Evolutionary conservation across 2,329 filamentous ascomycete genomes (phyloP), one percentile per base, ranked within the genome.

Genomic region (Alternaria burnsii): DNA sequence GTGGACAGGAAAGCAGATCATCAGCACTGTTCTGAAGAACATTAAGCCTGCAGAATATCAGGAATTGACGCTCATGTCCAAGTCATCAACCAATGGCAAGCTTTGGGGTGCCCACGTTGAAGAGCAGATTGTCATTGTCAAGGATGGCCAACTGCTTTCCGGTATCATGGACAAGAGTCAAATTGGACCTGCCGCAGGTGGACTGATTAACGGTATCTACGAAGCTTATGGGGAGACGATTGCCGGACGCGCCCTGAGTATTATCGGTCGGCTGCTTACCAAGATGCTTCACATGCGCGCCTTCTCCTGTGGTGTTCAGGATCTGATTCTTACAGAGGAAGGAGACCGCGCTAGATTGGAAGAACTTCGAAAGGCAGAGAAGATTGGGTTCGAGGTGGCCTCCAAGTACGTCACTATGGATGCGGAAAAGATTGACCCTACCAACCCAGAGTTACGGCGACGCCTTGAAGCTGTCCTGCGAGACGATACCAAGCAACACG

Each of bases 161-260:
- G 95, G 95, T 70, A 96, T 99, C 70, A 85, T 99, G 28, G 96
- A 99, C 78, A 99, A 99, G 81, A 90, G 92, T 41, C 95, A 99
- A 71, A 91, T 99, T 59, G 95, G 95, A 55, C 93, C 94, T 38
- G 91, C 88, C 61, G 88, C 89, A 30, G 94, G 94, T 54, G 95
- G 95, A 64, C 85, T 99, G 44, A 88, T 99, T 61, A 95, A 99
- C 76, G 89, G 93, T 2, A 87, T 98, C 22, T 94, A 99, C 74
- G 95, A 99, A 75, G 88, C 94, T 1, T 97, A 97, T 75, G 95
- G 96, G 2, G 91, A 95, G 58, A 90, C 90, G 16, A 86, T 91
- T 65, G 94, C 95, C 20, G 94, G 95, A 34, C 93, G 92, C 74
- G 83, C 97, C 10, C 87, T 99, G 55, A 96, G 93, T 82, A 91